Conservation (phyloP, 495 filamentous ascomycete species). For the Penicillium pancosmium region DNA sequence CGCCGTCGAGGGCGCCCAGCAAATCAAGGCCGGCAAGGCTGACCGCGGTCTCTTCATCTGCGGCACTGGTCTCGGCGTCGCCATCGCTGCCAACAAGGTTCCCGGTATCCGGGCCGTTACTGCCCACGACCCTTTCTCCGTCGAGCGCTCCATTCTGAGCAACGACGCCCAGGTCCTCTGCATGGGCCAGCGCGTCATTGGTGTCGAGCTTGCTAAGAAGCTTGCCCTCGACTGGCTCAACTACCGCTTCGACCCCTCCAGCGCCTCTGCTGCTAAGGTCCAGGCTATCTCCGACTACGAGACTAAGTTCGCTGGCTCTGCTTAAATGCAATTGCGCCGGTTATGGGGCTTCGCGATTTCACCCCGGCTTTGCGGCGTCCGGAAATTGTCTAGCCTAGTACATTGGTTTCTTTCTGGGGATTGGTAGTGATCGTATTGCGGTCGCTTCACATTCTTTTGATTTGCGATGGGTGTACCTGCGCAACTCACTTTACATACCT, state of each 20-base stretch:
- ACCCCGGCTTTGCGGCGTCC: neutral
- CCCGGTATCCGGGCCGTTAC: constrained; percentile 83
- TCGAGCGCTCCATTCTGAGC: constrained; percentile 79
- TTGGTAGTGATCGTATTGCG: too few relatives aligned
- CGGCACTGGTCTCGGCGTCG: constrained; percentile 83
- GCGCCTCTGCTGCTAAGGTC: constrained; percentile 74
- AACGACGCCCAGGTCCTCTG: constrained; percentile 89
- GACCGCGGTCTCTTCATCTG: constrained; percentile 87
- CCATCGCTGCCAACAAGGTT: constrained; percentile 86
- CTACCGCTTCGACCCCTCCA: constrained; percentile 77
- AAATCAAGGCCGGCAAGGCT: constrained; percentile 65
- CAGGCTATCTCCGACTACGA: constrained; percentile 76
- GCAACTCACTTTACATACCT: constrained; percentile 3
- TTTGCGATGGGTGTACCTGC: neutral
- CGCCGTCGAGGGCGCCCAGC: constrained; percentile 69
- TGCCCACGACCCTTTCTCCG: constrained; percentile 82
- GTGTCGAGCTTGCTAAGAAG: constrained; percentile 75
- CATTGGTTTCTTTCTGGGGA: too few relatives aligned
- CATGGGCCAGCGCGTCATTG: constrained; percentile 84
- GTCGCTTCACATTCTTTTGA: too few relatives aligned
- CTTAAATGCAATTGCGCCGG: constrained; percentile 15
- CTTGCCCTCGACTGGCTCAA: constrained; percentile 81
- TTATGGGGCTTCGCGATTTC: too few relatives aligned
- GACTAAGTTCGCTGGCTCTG: constrained; percentile 44
- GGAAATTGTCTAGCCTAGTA: neutral